Evolutionary conservation across 1,284 basidiomycete genomes (phyloP), one percentile per base, ranked within the genome.

Genomic region (Microbotryum silenes-acaulis): DNA sequence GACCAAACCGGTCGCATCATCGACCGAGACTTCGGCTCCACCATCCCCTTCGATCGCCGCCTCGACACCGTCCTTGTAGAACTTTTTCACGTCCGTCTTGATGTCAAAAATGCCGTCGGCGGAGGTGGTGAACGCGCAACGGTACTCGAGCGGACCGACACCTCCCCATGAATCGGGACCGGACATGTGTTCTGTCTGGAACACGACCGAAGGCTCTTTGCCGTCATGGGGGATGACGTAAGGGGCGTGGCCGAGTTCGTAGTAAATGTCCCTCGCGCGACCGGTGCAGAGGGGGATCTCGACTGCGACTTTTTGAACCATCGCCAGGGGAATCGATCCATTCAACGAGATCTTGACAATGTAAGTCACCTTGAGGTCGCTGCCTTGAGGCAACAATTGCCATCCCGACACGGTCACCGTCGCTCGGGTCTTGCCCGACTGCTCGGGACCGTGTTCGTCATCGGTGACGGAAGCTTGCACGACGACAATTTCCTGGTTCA

Each of bases 271-370:
- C 12, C 59, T 31, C 0, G 54, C 55, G 0, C 60, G 57, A 23
- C 56, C 65, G 16, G 51, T 54, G 54, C 65, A 64, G 6, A 62
- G 50, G 20, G 65, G 65, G 4, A 55, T 67, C 55, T 67, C 65
- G 31, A 47, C 54, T 2, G 65, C 65, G 8, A 67, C 37, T 54
- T 57, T 60, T 16, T 47, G 37, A 31, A 67, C 65, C 52, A 67
- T 52, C 5, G 63, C 55, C 4, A 42, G 37, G 2, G 65, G 65
- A 5, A 67, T 62, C 6, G 54, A 51, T 3, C 65, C 65, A 31
- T 67, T 67, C 18, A 67, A 51, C 16, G 57, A 48, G 31, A 64
- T 60, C 33, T 62, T 64, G 60, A 67, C 65, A 33, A 67, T 52
- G 58, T 67, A 64, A 23, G 62, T 62, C 2, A 67, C 58, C 21